phyloP scores from a whole-genome alignment of 495 filamentous ascomycete genomes.

The Thermochaetoides thermophila region DNA sequence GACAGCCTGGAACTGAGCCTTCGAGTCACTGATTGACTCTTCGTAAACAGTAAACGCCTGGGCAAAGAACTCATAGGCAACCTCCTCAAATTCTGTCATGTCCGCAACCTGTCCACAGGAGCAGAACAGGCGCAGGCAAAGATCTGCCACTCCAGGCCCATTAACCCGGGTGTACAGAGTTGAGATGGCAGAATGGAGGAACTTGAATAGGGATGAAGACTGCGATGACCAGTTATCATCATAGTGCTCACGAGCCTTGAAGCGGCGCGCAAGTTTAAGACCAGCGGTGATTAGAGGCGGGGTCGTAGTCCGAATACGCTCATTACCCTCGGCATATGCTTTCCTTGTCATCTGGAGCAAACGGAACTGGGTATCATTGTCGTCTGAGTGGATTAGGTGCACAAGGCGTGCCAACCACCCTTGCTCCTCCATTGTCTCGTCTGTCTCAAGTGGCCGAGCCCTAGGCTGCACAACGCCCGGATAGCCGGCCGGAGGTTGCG shows the following conservation, averaged over 20 bases:
- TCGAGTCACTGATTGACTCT: constrained; percentile 83
- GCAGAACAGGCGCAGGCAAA: constrained; percentile 76
- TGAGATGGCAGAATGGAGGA: constrained; percentile 76
- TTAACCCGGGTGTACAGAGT: constrained; percentile 81
- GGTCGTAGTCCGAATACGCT: constrained; percentile 87
- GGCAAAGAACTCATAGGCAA: constrained; percentile 95
- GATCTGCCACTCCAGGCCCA: constrained; percentile 59
- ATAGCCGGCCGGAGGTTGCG: constrained; percentile 70
- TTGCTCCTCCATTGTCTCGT: constrained; percentile 95
- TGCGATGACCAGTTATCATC: constrained; percentile 91
- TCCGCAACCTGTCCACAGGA: constrained; percentile 87
- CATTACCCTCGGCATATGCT: constrained; percentile 82
- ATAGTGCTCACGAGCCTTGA: constrained; percentile 84
- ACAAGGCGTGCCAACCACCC: constrained; percentile 87
- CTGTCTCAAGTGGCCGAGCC: constrained; percentile 54
- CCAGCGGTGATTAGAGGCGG: constrained; percentile 84
- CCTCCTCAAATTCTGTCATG: constrained; percentile 83
- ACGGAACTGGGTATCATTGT: constrained; percentile 90
- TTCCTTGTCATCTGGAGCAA: constrained; percentile 81
- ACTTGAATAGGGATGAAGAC: constrained; percentile 80
- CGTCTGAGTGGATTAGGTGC: constrained; percentile 65
- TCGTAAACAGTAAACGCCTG: constrained; percentile 98
- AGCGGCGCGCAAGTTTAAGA: constrained; percentile 75
- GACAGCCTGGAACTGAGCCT: constrained; percentile 94
- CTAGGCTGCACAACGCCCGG: constrained; percentile 59